Evolutionary conservation across 2,329 filamentous ascomycete species (phyloP).

Genomic region (Fusarium anguioides): DNA sequence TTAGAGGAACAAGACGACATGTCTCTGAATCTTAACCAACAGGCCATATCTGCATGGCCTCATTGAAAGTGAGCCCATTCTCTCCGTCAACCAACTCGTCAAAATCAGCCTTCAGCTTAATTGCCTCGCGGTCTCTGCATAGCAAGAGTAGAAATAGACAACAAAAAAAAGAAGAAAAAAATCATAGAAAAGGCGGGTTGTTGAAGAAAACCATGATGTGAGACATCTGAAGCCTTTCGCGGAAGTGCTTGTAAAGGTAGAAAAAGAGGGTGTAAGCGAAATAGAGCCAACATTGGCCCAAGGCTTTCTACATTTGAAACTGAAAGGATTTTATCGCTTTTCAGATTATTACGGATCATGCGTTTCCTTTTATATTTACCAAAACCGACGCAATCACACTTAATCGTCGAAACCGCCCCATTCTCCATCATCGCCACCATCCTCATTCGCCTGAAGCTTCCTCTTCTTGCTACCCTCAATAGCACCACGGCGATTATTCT

Average conservation of each 20-base stretch:
- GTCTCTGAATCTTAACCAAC: neutral
- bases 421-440: slow-evolving; percentile 49
- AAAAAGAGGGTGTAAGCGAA: neutral
- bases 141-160: neutral
- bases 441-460: slow-evolving; percentile 51
- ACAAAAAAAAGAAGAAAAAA: too few species aligned
- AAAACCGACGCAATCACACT: neutral
- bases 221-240: slow-evolving; percentile 15
- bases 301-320: slow-evolving; percentile 8
- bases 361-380: neutral
- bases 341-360: neutral
- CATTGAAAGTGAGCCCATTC: neutral
- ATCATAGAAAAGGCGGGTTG: slow-evolving; percentile 18
- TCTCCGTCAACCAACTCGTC: neutral
- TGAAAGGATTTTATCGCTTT: neutral
- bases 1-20: neutral
- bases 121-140: neutral
- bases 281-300: slow-evolving; percentile 2
- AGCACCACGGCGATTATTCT: slow-evolving; percentile 73
- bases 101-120: neutral
- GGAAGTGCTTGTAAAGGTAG: too few species aligned
- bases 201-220: neutral
- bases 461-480: slow-evolving; percentile 70
- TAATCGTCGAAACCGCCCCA: slow-evolving; percentile 61
- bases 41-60: neutral